phyloP scores from a whole-genome alignment of 768 basidiomycete species.

The Lactarius vividus region DNA sequence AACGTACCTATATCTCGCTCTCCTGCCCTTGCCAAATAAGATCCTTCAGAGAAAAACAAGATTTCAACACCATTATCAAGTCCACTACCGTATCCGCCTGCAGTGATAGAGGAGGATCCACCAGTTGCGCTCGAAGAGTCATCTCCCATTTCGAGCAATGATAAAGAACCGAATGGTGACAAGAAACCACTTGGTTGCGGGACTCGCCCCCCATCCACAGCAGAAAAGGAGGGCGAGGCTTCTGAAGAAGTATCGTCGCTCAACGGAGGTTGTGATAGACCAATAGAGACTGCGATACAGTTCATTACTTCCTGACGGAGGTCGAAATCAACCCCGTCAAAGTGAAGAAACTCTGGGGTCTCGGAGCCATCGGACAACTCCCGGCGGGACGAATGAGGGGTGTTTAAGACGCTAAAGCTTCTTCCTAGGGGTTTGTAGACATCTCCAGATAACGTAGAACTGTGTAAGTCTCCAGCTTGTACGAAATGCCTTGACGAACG shows the following conservation, averaged over 20 bases:
- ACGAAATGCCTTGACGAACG: constrained; percentile 53
- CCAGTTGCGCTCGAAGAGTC: constrained; percentile 66
- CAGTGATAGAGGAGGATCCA: constrained; percentile 49
- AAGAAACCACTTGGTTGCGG: constrained; percentile 37
- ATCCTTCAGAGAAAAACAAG: constrained; percentile 85
- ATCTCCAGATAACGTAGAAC: constrained; percentile 52
- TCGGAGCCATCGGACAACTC: constrained; percentile 17
- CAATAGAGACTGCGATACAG: constrained; percentile 96
- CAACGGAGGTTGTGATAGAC: constrained; percentile 82
- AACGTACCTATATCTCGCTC: constrained; percentile 77
- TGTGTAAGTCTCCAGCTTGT: constrained; percentile 75
- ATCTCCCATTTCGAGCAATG: constrained; percentile 67
- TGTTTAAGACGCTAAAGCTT: constrained; percentile 20
- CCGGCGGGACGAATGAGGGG: constrained; percentile 21
- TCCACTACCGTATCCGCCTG: constrained; percentile 64
- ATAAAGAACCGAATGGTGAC: constrained; percentile 73
- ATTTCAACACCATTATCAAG: constrained; percentile 98
- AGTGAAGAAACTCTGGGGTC: constrained; percentile 29
- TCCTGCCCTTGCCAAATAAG: constrained; percentile 82
- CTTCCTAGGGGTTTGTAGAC: constrained; percentile 34
- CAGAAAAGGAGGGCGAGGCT: constrained; percentile 59
- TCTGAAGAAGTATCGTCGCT: constrained; percentile 65
- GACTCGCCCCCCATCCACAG: constrained; percentile 41
- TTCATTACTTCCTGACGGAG: constrained; percentile 97
- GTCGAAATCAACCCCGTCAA: constrained; percentile 75